Percentiles rank a stretch among this genome's conserved stretches.
phyloP scores from a whole-genome alignment of 768 basidiomycete genomes.

The Boletus rubescentipes region DNA sequence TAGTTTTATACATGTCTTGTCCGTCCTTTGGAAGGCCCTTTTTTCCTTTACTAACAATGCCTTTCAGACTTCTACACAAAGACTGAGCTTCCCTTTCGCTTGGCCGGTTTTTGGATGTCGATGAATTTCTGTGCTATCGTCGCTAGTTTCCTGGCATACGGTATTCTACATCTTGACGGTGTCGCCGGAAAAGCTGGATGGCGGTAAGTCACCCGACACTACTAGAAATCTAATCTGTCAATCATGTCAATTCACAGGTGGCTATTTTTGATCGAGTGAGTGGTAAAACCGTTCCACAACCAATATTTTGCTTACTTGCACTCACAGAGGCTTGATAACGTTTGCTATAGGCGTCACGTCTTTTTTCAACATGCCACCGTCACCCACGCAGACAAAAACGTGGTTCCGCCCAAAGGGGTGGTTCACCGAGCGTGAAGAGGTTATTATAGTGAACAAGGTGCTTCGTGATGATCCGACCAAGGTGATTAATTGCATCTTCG shows the following conservation, averaged over 20 bases:
- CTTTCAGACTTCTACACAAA: constrained; percentile 52
- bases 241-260: constrained; percentile 32
- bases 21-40: constrained; percentile 13
- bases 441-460: constrained; percentile 59
- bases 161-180: constrained; percentile 42
- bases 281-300: background rate
- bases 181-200: constrained; percentile 15
- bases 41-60: background rate
- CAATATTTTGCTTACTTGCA: background rate
- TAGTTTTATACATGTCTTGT: constrained; percentile 64
- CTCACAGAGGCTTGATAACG: constrained; percentile 37
- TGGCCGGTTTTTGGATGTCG: constrained; percentile 69
- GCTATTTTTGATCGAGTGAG: constrained; percentile 33
- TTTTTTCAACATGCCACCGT: constrained; percentile 60
- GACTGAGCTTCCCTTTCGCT: constrained; percentile 48
- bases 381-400: constrained; percentile 56
- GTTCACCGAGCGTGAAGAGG: constrained; percentile 62
- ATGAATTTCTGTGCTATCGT: constrained; percentile 55
- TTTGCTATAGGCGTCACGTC: constrained; percentile 51
- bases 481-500: constrained; percentile 19
- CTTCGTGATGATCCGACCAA: constrained; percentile 64
- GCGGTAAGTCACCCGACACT: constrained; percentile 12
- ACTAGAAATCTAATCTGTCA: background rate
- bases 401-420: constrained; percentile 62
- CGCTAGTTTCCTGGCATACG: constrained; percentile 63